Percentiles rank a stretch among this genome's conserved stretches.
Evolutionary conservation across 805 yeast genomes (phyloP).

Genomic region (Yarrowia sp.): DNA sequence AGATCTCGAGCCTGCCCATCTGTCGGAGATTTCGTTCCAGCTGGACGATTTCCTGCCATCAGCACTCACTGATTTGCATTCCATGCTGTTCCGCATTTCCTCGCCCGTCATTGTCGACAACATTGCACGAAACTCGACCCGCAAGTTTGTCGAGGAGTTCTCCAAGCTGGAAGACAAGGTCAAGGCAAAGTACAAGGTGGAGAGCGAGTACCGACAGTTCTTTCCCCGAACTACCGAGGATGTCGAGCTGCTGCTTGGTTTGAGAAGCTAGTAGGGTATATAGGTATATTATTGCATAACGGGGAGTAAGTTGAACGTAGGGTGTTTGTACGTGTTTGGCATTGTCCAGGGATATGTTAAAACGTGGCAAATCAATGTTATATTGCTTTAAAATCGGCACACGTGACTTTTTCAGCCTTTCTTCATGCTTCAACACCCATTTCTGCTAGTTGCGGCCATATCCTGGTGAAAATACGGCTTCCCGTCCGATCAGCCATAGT

Average conservation of each 20-base stretch:
- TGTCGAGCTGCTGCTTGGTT: constrained; percentile 45
- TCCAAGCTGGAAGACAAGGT: constrained; percentile 46
- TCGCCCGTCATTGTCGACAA: constrained; percentile 50
- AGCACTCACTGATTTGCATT: constrained; percentile 48
- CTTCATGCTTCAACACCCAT: no score
- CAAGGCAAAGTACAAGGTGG: constrained; percentile 44
- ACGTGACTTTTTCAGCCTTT: no score
- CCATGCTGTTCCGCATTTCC: constrained; percentile 46
- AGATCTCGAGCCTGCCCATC: constrained; percentile 37
- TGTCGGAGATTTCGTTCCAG: constrained; percentile 42
- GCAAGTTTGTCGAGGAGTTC: constrained; percentile 49
- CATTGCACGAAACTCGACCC: constrained; percentile 47
- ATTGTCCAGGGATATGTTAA: no score
- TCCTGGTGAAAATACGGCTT: constrained; percentile 4
- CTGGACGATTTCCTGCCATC: constrained; percentile 51
- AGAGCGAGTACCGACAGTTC: constrained; percentile 41
- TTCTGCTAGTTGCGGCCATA: constrained; percentile 1
- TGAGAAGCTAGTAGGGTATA: constrained; percentile 2
- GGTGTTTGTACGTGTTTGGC: no score
- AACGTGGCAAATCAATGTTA: no score
- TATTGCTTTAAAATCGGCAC: no score
- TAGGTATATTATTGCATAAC: neutral
- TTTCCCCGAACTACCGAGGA: constrained; percentile 48
- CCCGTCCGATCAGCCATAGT: constrained; percentile 14
- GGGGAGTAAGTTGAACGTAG: neutral